Base-by-base conservation (phyloP, 176 grass and related monocot species). In the Hsuehochloa calcarea region DNA sequence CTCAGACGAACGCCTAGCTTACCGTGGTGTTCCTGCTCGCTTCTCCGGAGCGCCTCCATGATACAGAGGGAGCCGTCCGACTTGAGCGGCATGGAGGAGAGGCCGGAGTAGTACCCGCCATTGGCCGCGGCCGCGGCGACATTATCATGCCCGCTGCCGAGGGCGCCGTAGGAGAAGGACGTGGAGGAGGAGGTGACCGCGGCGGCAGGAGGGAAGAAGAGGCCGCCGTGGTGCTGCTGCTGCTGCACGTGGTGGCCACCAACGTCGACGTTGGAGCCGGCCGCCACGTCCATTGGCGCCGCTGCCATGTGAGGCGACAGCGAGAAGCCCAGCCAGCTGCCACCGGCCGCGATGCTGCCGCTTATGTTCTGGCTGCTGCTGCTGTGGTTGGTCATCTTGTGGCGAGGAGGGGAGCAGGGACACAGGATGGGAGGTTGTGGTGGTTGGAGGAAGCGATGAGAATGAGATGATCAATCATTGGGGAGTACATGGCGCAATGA, bases 41-140 rank as follows among this genome's bases (percentile, higher is more conserved):
- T 86, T 22, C 88, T 79, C 20, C 65, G 80, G 71, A 98, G 81
- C 2, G 91, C 91, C 66, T 98, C 97, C 86, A 86, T 85, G 78
- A 96, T 64, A 88, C 90, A 94, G 72, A 99, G 93, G 51, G 97
- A 96, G 4, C 97, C 93, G 20, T 99, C 94, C 17, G 97, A 94
- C 83, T 84, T 92, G 79, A 96, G 90, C 29, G 96, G 96, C 88
- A 99, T 86, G 46, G 91, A 84, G 40, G 93, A 87, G 69, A 99
- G 65, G 66, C 90, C 90, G 58, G 90, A 81, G 86, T 94, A 94
- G 91, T 88, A 94, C 26, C 59, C 88, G 52, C 75, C 81, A 39
- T 84, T 60, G 2, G 26, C 75, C 35, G 17, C 81, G n/a, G 82
- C 46, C 0, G 69, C 50, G 40, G 44, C 27, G 58, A 66, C 58